Conservation (phyloP, 2,329 filamentous ascomycete species). For the Tolypocladium tropicale region DNA sequence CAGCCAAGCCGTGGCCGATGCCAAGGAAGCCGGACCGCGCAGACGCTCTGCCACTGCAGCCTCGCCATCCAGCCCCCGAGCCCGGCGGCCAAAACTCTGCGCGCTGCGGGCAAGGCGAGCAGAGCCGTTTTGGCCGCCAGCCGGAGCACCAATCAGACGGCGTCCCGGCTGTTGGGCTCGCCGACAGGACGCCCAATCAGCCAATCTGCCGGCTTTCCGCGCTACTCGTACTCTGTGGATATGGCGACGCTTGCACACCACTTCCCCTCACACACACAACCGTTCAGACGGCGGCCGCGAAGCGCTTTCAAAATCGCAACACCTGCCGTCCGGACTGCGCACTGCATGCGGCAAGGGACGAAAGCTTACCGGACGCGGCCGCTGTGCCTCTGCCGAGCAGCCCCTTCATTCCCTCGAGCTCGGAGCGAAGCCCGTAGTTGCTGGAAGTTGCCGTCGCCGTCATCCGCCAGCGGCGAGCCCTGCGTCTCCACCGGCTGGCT, state of each 20-base stretch:
- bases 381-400: not conserved
- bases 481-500: not conserved
- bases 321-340: not conserved
- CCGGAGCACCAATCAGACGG: not conserved
- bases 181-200: not conserved
- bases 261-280: not conserved
- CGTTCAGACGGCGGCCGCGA: too few relatives aligned
- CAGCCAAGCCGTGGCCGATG: too few relatives aligned
- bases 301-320: too few relatives aligned
- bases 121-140: not conserved
- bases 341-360: not conserved
- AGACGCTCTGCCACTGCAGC: not conserved
- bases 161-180: not conserved
- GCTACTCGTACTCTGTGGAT: not conserved
- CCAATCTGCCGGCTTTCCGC: not conserved
- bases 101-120: not conserved
- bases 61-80: not conserved
- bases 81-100: not conserved
- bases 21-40: not conserved
- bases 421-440: not conserved
- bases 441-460: not conserved
- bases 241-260: not conserved
- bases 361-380: not conserved
- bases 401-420: not conserved
- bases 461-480: not conserved